Evolutionary conservation across 192 early-diverging fungal genomes (phyloP).

Genomic region (Coemansia sp.): DNA sequence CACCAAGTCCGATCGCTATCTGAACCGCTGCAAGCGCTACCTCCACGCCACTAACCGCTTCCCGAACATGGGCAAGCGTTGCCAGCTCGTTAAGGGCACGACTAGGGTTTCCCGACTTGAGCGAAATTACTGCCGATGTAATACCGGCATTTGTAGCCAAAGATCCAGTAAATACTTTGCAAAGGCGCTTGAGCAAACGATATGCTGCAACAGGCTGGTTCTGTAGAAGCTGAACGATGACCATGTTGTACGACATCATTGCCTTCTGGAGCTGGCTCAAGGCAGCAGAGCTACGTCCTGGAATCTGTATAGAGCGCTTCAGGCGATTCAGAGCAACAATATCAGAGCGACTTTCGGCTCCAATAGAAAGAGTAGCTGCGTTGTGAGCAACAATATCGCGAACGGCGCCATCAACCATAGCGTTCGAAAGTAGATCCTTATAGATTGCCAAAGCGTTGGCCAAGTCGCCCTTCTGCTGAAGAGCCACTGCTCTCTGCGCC

Average conservation of each 20-base stretch:
- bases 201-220: conserved; percentile 25
- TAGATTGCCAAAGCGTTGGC: conserved; percentile 20
- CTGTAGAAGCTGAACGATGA: conserved; percentile 23
- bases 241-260: conserved; percentile 48
- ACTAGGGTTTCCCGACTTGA: conserved; percentile 8
- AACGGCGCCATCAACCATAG: conserved; percentile 14
- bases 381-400: conserved; percentile 36
- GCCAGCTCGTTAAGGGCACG: conserved; percentile 34
- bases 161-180: conserved; percentile 10
- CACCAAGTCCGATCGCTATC: conserved; percentile 29
- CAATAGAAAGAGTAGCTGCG: conserved; percentile 3
- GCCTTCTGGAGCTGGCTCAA: conserved; percentile 32
- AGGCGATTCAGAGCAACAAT: background rate
- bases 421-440: conserved; percentile 10
- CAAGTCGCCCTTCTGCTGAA: conserved; percentile 21
- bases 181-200: conserved; percentile 20
- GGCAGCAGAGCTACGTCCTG: conserved; percentile 9
- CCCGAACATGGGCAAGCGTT: conserved; percentile 13
- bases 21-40: conserved; percentile 34
- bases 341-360: background rate
- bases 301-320: conserved; percentile 36
- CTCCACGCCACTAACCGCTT: conserved; percentile 9
- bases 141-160: conserved; percentile 14
- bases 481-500: conserved; percentile 34
- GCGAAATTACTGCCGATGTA: conserved; percentile 28